Evolutionary conservation across 345 rosid genomes (phyloP).

Genomic region (Atalantia buxifolia): DNA sequence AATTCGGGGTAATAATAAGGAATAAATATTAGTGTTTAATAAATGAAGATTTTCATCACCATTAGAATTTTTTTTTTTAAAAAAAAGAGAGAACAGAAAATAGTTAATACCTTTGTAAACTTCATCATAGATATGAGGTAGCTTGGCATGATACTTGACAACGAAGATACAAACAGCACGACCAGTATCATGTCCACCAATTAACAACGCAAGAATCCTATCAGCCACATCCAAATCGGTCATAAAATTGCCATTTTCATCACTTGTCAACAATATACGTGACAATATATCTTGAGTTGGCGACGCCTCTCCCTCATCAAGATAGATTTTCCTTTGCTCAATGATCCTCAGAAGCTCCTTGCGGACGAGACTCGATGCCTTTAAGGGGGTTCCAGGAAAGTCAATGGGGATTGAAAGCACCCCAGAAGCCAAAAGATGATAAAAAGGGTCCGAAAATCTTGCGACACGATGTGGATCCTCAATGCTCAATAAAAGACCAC

Average conservation of each 20-base stretch:
- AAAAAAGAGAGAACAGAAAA: no score
- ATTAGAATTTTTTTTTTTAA: no score
- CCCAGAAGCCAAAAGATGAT: conserved; percentile 5
- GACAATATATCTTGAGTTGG: conserved; percentile 20
- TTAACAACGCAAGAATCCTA: conserved; percentile 18
- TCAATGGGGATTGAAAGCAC: conserved; percentile 2
- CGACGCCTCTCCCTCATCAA: background rate
- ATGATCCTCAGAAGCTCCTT: background rate
- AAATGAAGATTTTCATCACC: no score
- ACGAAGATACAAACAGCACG: conserved; percentile 30
- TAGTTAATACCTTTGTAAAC: conserved; percentile 26
- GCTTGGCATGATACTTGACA: conserved; percentile 29
- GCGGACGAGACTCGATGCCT: background rate
- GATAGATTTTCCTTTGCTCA: conserved; percentile 15
- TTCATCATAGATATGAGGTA: conserved; percentile 26
- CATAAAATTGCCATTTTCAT: conserved; percentile 18
- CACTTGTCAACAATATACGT: conserved; percentile 19
- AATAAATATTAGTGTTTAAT: no score
- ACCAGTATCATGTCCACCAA: conserved; percentile 27
- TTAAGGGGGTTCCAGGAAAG: background rate
- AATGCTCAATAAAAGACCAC: conserved; percentile 34
- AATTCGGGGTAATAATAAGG: no score
- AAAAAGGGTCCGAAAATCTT: background rate
- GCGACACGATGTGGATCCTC: background rate
- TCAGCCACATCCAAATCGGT: conserved; percentile 20